A percentile compares a stretch with the other conserved stretches of the same genome.
Evolutionary conservation across 495 filamentous ascomycete species (phyloP).

Genomic region (Sporormia fimetaria): DNA sequence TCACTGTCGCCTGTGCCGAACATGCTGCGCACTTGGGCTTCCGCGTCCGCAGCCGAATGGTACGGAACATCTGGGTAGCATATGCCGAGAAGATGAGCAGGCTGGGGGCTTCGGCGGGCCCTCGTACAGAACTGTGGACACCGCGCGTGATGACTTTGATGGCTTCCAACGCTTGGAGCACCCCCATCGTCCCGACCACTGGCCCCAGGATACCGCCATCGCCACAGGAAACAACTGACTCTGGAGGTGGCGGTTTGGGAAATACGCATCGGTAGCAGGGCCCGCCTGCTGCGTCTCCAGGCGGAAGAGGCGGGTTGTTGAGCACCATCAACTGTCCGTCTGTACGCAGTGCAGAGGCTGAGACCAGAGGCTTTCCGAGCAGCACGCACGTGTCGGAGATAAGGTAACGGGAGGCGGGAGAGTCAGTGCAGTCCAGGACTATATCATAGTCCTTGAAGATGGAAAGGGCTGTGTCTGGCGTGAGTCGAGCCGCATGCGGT

Average conservation of each 20-base stretch:
- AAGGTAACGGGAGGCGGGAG: constrained; percentile 79
- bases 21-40: constrained; percentile 64
- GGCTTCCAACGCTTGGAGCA: constrained; percentile 79
- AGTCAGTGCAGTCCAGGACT: constrained; percentile 89
- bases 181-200: constrained; percentile 89
- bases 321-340: constrained; percentile 87
- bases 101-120: constrained; percentile 31
- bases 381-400: constrained; percentile 84
- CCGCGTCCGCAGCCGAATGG: constrained; percentile 56
- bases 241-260: constrained; percentile 69
- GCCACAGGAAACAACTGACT: constrained; percentile 67
- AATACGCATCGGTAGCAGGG: constrained; percentile 95
- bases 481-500: constrained; percentile 49
- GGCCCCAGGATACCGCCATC: constrained; percentile 88
- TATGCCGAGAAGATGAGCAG: constrained; percentile 69
- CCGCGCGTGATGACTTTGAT: constrained; percentile 61
- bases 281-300: constrained; percentile 42
- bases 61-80: constrained; percentile 55
- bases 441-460: constrained; percentile 63
- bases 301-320: constrained; percentile 49
- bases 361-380: constrained; percentile 66
- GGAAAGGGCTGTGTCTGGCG: constrained; percentile 49
- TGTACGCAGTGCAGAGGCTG: constrained; percentile 72
- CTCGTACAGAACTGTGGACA: neutral
- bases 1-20: constrained; percentile 49